A percentile compares a stretch with the other conserved stretches of the same genome.
Evolutionary conservation across 352 stramenopile species (phyloP).

Genomic region (Phytophthora constricta): DNA sequence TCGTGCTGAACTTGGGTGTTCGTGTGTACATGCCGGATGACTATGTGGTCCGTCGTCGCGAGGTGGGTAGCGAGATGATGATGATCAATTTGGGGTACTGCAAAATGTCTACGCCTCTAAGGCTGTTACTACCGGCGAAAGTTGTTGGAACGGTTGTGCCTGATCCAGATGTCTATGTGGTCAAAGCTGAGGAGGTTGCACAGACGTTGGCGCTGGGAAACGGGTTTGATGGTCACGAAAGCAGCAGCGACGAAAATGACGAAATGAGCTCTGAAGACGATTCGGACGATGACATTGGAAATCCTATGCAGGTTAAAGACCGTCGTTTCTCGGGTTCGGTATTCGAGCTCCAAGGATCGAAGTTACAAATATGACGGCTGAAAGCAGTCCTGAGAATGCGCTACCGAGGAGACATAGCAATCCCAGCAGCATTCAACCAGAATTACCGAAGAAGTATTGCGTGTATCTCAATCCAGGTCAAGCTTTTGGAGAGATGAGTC

Average conservation of each 20-base stretch:
- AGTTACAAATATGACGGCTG: background rate
- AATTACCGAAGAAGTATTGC: background rate
- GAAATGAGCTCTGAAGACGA: background rate
- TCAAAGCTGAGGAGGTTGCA: too few relatives aligned
- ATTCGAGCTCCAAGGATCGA: background rate
- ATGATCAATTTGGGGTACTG: constrained; percentile 49
- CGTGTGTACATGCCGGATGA: constrained; percentile 58
- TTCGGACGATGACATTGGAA: background rate
- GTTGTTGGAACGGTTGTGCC: too few relatives aligned
- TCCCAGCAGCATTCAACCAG: background rate
- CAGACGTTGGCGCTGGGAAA: too few relatives aligned
- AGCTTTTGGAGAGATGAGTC: constrained; percentile 43
- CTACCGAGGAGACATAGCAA: background rate
- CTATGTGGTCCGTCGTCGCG: constrained; percentile 49
- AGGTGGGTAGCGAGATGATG: constrained; percentile 56
- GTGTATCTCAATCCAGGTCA: constrained; percentile 14
- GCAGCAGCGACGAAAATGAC: background rate
- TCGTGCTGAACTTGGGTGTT: constrained; percentile 41
- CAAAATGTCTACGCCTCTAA: constrained; percentile 20
- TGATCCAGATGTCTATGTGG: too few relatives aligned
- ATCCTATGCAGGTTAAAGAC: too few relatives aligned
- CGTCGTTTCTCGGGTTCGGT: background rate
- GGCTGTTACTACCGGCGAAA: too few relatives aligned
- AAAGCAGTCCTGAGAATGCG: background rate
- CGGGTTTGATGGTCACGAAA: too few relatives aligned